phyloP scores from a whole-genome alignment of 2,329 filamentous ascomycete genomes.

The Penicillium thymicola region DNA sequence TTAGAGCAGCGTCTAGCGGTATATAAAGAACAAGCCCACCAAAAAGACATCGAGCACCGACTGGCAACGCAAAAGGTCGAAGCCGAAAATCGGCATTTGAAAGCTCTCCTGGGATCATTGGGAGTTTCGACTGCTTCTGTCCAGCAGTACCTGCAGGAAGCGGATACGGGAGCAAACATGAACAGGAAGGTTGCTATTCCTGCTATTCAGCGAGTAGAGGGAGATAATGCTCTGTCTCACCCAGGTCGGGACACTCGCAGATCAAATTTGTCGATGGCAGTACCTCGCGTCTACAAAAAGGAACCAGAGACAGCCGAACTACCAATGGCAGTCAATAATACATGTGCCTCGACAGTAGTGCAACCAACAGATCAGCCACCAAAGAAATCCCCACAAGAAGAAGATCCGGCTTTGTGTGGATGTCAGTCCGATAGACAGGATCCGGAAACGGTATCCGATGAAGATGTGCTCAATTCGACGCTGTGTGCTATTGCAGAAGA shows the following conservation, averaged over 20 bases:
- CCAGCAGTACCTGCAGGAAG: slow-evolving; percentile 27
- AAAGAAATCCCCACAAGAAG: neutral
- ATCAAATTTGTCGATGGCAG: neutral
- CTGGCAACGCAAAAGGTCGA: slow-evolving; percentile 34
- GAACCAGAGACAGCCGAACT: neutral
- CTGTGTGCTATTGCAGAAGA: slow-evolving; percentile 40
- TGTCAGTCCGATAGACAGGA: slow-evolving; percentile 19
- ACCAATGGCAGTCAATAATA: neutral
- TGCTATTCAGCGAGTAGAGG: slow-evolving; percentile 20
- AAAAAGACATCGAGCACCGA: slow-evolving; percentile 34
- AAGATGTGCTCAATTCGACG: slow-evolving; percentile 33
- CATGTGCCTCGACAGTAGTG: neutral
- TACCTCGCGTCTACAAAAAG: neutral
- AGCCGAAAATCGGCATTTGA: slow-evolving; percentile 34
- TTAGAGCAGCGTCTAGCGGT: slow-evolving; percentile 32
- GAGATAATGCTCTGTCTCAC: neutral
- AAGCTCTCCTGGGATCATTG: slow-evolving; percentile 23
- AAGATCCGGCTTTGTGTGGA: slow-evolving; percentile 22
- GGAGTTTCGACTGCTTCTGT: slow-evolving; percentile 25
- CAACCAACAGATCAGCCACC: neutral
- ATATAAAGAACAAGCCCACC: slow-evolving; percentile 28
- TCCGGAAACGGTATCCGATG: slow-evolving; percentile 17
- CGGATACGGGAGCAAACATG: slow-evolving; percentile 16
- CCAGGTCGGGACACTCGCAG: neutral
- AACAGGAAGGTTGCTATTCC: slow-evolving; percentile 37